phyloP scores from a whole-genome alignment of 2,329 filamentous ascomycete genomes.

The Alternaria ethzedia region DNA sequence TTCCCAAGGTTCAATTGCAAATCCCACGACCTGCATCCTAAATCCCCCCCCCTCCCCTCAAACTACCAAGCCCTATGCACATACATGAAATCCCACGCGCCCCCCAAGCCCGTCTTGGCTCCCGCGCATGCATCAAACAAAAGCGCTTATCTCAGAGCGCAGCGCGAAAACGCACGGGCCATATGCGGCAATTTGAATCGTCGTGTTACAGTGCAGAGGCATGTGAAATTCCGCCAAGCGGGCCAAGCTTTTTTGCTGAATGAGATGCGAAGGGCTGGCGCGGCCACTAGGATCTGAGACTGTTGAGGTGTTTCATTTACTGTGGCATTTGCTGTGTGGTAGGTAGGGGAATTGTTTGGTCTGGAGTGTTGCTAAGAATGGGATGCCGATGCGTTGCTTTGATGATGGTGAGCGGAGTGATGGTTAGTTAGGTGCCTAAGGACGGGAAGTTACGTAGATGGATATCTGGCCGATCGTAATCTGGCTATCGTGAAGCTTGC shows the following conservation, averaged over 20 bases:
- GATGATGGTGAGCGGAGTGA: background rate
- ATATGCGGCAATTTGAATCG: background rate
- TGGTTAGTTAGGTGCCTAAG: background rate
- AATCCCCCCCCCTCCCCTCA: background rate
- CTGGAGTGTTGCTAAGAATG: background rate
- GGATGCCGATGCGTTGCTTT: background rate
- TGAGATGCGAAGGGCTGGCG: background rate
- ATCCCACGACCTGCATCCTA: background rate
- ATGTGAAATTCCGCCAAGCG: background rate
- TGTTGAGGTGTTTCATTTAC: constrained; percentile 12
- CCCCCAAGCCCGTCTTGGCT: background rate
- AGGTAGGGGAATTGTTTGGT: background rate
- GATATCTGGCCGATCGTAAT: background rate
- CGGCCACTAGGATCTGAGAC: constrained; percentile 3
- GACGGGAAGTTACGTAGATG: background rate
- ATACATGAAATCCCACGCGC: background rate
- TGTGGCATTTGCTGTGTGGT: background rate
- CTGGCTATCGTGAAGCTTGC: background rate
- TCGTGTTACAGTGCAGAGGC: background rate
- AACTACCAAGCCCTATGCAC: background rate
- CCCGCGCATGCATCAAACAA: background rate
- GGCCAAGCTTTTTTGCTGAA: background rate
- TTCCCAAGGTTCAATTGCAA: background rate
- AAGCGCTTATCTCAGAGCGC: background rate
- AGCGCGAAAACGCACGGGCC: background rate